phyloP scores from a whole-genome alignment of 192 early-diverging fungal genomes.

The Coemansia sp. region DNA sequence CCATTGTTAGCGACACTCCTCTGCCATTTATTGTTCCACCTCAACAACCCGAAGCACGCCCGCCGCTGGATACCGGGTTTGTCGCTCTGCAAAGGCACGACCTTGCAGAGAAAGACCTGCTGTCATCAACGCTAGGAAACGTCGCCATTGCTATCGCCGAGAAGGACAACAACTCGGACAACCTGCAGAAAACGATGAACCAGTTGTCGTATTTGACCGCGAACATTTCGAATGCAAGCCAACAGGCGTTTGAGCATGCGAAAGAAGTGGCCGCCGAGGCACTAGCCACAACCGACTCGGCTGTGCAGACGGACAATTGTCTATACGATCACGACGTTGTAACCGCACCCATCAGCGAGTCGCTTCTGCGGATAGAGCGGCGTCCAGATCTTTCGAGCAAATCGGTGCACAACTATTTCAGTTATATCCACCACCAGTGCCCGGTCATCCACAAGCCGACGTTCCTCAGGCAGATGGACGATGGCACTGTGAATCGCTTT shows the following conservation, averaged over 20 bases:
- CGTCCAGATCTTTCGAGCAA: constrained; percentile 24
- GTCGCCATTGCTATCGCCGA: constrained; percentile 43
- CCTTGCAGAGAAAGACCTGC: constrained; percentile 15
- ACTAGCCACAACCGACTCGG: constrained; percentile 2
- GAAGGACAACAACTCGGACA: constrained; percentile 16
- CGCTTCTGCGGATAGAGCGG: constrained; percentile 40
- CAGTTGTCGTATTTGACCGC: constrained; percentile 38
- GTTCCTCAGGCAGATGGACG: constrained; percentile 36
- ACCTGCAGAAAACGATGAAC: constrained; percentile 38
- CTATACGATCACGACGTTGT: background rate
- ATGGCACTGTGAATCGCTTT: constrained; percentile 47
- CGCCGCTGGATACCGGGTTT: background rate
- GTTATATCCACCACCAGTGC: constrained; percentile 50
- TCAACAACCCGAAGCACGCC: background rate
- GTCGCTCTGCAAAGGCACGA: constrained; percentile 2
- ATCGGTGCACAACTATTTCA: constrained; percentile 48
- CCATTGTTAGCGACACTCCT: constrained; percentile 11
- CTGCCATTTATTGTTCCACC: constrained; percentile 23
- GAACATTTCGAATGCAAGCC: constrained; percentile 21
- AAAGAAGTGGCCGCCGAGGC: constrained; percentile 25
- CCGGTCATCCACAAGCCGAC: constrained; percentile 54
- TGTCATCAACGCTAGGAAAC: constrained; percentile 42
- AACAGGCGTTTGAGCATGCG: constrained; percentile 25
- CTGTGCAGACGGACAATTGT: background rate
- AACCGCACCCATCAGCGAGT: constrained; percentile 20